Evolutionary conservation across 306 rosid species (phyloP).

Genomic region (Adenanthera pavonina): DNA sequence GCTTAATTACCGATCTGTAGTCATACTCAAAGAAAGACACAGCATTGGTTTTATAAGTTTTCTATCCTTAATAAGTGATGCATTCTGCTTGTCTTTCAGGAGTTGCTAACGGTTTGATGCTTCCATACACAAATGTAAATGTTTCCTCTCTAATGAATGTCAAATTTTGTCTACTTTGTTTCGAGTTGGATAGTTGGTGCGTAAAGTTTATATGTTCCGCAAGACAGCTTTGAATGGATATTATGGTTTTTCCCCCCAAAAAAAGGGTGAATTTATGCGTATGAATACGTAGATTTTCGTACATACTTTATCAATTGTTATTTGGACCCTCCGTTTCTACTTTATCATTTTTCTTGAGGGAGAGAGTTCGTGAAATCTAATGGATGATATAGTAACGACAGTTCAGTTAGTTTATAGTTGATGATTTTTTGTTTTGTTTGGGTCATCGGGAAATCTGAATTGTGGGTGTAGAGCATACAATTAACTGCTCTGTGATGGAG

Average conservation of each 20-base stretch:
- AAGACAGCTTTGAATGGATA: constrained; percentile 35
- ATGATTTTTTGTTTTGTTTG: too few species aligned
- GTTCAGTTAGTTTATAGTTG: not conserved
- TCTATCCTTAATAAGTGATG: constrained; percentile 29
- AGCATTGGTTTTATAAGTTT: not conserved
- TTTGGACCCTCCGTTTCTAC: constrained; percentile 1
- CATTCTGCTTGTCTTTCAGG: constrained; percentile 61
- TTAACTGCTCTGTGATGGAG: not conserved
- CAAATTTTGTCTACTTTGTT: constrained; percentile 38
- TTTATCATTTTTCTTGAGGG: not conserved
- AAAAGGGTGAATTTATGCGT: constrained; percentile 32
- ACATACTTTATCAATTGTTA: not conserved
- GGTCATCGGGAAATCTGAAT: not conserved
- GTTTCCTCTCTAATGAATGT: constrained; percentile 41
- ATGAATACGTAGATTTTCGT: constrained; percentile 21
- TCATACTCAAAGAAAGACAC: not conserved
- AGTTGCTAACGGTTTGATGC: constrained; percentile 81
- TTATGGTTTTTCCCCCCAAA: constrained; percentile 1
- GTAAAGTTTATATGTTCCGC: constrained; percentile 24
- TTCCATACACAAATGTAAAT: constrained; percentile 42
- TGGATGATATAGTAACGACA: not conserved
- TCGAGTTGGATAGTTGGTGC: constrained; percentile 32
- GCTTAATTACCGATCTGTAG: not conserved
- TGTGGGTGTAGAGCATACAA: not conserved
- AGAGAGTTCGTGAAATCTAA: not conserved